A percentile compares a stretch with the other conserved stretches of the same genome.
These are phyloP conservation scores for Saccharomycopsis sp. DNA, from an alignment of 805 yeast species.

Conservation along the genomic window DNA sequence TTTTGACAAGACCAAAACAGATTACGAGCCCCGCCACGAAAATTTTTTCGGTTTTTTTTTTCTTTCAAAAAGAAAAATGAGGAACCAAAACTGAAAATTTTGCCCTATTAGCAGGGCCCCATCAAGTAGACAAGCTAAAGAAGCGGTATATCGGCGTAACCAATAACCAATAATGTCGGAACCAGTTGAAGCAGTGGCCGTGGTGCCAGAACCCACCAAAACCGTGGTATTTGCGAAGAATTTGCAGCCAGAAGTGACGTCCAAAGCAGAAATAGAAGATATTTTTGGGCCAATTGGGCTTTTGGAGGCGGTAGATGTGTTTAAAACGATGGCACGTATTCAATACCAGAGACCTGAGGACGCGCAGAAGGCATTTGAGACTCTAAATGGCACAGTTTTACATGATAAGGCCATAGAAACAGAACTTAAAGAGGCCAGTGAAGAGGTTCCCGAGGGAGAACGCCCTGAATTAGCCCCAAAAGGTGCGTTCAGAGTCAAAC, in stretches of 20 bases:
- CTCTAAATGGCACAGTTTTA: constrained; percentile 64
- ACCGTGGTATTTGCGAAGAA: constrained; percentile 12
- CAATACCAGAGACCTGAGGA: constrained; percentile 71
- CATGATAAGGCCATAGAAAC: not conserved
- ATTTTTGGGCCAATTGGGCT: constrained; percentile 64
- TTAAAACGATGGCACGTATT: constrained; percentile 85
- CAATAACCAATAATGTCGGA: not conserved
- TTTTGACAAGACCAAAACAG: not conserved
- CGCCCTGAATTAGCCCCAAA: constrained; percentile 32
- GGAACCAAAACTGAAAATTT: not conserved
- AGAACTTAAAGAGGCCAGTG: not conserved
- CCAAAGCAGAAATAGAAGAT: constrained; percentile 53
- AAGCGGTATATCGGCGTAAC: not conserved
- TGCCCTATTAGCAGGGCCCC: too few species aligned
- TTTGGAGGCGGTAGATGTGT: constrained; percentile 57
- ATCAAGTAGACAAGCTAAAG: not conserved
- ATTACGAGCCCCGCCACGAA: not conserved
- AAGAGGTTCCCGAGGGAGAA: not conserved
- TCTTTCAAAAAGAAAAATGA: not conserved
- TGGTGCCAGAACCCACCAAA: not conserved
- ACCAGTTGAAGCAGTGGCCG: not conserved
- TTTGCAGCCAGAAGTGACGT: constrained; percentile 4
- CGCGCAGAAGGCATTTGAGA: constrained; percentile 69
- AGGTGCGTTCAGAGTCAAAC: constrained; percentile 68
- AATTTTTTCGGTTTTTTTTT: too few species aligned